Base-by-base conservation (phyloP, 2,329 filamentous ascomycete genomes). In the Fusarium guadeloupense region DNA sequence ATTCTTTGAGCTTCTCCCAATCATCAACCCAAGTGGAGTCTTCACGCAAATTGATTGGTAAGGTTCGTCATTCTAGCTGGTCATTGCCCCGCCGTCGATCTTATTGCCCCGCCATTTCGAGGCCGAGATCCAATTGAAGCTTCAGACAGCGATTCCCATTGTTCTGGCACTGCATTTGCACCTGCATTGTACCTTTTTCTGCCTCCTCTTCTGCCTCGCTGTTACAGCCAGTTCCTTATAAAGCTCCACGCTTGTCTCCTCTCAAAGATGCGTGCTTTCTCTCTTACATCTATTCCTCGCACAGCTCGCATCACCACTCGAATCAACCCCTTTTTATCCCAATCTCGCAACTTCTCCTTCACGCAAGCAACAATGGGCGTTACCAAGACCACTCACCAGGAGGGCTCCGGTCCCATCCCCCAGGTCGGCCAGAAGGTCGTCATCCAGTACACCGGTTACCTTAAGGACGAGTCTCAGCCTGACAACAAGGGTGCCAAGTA, bases 391-490 rank as follows among this genome's bases (percentile, higher is more conserved):
- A 77, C 85, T 62, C 75, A 88, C 69, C 72, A 78, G 30, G 76
- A 84, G 62, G 93, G 94, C 71, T 83, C 83, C 71, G 82, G 83
- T 53, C 75, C 86, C 70, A 80, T 77, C 64, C 91, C 94, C 54
- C 73, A 78, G 65, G 70, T 73, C 14, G 90, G 91, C 66, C 87
- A 97, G 75, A 85, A 79, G 21, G 91, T 98, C 72, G 86, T 85
- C 72, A 96, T 98, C 73, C 87, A 95, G 79, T 98, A 98, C 84
- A 95, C 90, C 35, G 95, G 95, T 70, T 97, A 82, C 79, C 83
- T 98, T 63, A 90, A 89, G 78, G 89, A 96, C 72, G 72, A 80
- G 19, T 78, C 72, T 63, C 78, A 85, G 74, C 77, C 83, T 16
- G 81, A 86, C 54, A 81, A 85, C 71, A 86, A 90, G 83, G 93